Base-by-base conservation (phyloP, 2,329 filamentous ascomycete genomes). In the Exophiala sp. region DNA sequence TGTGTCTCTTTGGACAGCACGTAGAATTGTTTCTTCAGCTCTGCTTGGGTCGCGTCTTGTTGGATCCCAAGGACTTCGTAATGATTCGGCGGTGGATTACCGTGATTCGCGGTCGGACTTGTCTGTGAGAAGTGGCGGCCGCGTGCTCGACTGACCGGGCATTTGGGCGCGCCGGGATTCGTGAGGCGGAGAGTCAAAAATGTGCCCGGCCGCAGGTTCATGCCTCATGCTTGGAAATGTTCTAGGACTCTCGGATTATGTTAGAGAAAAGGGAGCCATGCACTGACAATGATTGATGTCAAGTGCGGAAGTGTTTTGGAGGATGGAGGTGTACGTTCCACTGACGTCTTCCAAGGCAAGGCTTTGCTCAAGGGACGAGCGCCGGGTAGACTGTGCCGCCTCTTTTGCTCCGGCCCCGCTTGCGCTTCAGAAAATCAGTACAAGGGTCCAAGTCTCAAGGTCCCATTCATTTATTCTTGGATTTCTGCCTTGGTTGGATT, bases 1-100 rank as follows among this genome's bases (percentile, higher is more conserved):
- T 98, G 93, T 76, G 95, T 85, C 46, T 78, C 73, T 70, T 96
- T 95, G 64, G 89, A 95, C 66, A 97, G 86, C 54, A 78, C 70
- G 76, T 96, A 97, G 79, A 96, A 98, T 66, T 80, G 71, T 84
- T 86, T 91, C 69, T 97, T 97, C 55, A 97, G 90, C 46, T 95
- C 88, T 7, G 75, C 73, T 1, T 79, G 70, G 13, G 85, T 81
- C 34, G 91, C 90, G 57, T 78, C 78, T 35, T 77, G 74, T 0
- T 79, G 70, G n/a, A 98, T 68, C 35, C 83, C 79, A 44, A 98
- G 77, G 34, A 83, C 82, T 62, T 91, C 85, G 69, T 98, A 98
- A 71, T 95, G 85, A 55, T 82, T 88, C 60, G 68, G 62, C 60
- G 68, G 62, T 30, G 55, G 29, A 42, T 51, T 53, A 44, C 27